Evolutionary conservation across 192 early-diverging fungal genomes (phyloP), one percentile per base, ranked within the genome.

Genomic region (Dissophora ornata): DNA sequence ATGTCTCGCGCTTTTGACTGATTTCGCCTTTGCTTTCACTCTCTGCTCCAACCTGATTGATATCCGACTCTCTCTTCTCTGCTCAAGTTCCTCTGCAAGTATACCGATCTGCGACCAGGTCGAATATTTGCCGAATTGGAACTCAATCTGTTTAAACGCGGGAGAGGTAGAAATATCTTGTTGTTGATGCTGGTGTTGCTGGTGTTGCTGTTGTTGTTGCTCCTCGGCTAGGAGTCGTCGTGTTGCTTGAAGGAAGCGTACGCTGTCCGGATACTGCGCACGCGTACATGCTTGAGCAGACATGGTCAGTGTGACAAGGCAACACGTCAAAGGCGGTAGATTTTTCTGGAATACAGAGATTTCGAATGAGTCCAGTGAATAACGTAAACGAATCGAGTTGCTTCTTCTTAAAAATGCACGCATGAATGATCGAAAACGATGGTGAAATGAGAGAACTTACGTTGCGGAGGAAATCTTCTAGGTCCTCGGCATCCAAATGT

Each of bases 101-200:
- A 71, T 55, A 19, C 59, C 69, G 18, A 71, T 32, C 19, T 71
- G 60, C 0, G 69, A 28, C 34, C 62, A 49, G 11, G 47, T 25
- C 2, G 46, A 22, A 16, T 63, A 53, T 26, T 57, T 63, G 9
- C 29, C 13, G 4, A 50, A 18, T 16, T 71, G 53, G 28, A 47
- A 54, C 38, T 62, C 58, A 10, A 70, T 40, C 4, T 47, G 50
- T 18, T 40, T 51, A 21, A 56, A 62, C 0, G 41, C 49, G n/a
- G 40, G 36, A 3, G 30, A 53, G n/a, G n/a, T n/a, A 45, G 50
- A 48, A 8, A 33, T 8, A 16, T 47, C 58, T 21, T 58, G 25
- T 36, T 61, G 29, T 42, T 62, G 47, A 4, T 38, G 36, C 13
- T 38, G 7, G 7, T 38, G 36, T 38, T 38, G 36, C 36, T 13